phyloP scores from a whole-genome alignment of 2,329 filamentous ascomycete genomes.

The Pseudonectria foliicola region DNA sequence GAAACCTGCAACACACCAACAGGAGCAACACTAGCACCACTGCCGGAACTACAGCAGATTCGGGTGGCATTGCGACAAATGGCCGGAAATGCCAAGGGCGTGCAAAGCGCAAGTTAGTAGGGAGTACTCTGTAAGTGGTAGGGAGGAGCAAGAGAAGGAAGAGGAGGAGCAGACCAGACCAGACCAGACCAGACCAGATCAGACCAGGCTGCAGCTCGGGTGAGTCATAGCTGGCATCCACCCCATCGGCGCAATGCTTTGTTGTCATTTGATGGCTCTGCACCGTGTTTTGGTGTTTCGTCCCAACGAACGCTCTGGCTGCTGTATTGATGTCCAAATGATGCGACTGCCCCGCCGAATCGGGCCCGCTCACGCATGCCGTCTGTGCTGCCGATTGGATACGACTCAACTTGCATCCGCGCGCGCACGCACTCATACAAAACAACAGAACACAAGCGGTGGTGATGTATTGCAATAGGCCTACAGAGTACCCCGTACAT shows the following conservation, averaged over 20 bases:
- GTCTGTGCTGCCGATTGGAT: conserved; percentile 22
- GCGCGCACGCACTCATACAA: conserved; percentile 16
- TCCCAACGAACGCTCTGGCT: conserved; percentile 21
- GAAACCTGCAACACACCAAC: conserved; percentile 3
- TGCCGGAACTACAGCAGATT: no score
- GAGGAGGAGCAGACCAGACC: no score
- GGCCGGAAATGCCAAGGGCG: neutral
- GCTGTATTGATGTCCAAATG: conserved; percentile 26
- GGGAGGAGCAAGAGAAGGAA: no score
- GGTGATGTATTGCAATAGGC: no score
- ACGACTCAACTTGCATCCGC: conserved; percentile 12
- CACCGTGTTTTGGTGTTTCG: conserved; percentile 12
- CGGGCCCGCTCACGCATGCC: conserved; percentile 19
- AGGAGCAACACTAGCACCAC: neutral
- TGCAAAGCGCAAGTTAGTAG: no score
- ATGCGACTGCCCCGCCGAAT: conserved; percentile 20
- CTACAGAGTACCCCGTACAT: no score
- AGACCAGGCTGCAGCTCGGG: no score
- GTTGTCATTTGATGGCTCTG: conserved; percentile 13
- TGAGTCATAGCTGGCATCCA: no score
- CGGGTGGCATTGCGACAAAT: no score
- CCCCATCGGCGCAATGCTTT: conserved; percentile 8
- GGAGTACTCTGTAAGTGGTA: no score
- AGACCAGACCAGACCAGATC: no score
- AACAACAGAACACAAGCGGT: conserved; percentile 3